Evolutionary conservation across 1,139 yeast species (phyloP).

Genomic region (Yamadazyma triangularis): DNA sequence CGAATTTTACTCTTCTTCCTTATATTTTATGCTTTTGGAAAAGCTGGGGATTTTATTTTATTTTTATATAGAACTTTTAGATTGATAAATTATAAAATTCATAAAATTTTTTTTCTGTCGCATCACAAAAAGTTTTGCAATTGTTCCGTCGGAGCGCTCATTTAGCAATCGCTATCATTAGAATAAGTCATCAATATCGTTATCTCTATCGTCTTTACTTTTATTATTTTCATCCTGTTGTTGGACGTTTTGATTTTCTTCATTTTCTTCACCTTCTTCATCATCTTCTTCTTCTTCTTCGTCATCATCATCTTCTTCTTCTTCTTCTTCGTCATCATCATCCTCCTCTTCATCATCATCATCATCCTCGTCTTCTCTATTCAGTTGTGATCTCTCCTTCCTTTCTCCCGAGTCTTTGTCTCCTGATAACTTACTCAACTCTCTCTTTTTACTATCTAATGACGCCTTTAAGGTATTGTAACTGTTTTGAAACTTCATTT

Average conservation of each 20-base stretch:
- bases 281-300: constrained; percentile 16
- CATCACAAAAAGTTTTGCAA: too few species aligned
- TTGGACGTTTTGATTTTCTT: constrained; percentile 16
- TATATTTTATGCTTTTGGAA: too few species aligned
- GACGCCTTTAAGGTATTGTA: constrained; percentile 77
- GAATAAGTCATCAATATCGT: constrained; percentile 35
- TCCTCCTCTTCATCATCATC: constrained; percentile 25
- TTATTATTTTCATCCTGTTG: constrained; percentile 26
- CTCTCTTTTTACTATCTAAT: constrained; percentile 74
- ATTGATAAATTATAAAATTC: too few species aligned
- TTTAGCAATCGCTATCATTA: too few species aligned
- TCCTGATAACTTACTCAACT: constrained; percentile 41
- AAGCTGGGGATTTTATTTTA: too few species aligned
- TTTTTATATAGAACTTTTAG: too few species aligned
- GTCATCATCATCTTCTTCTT: constrained; percentile 15
- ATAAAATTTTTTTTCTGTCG: too few species aligned
- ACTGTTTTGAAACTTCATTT: constrained; percentile 80
- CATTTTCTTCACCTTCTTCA: constrained; percentile 26
- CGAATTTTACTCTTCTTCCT: too few species aligned
- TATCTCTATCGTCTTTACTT: constrained; percentile 34
- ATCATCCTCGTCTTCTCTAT: constrained; percentile 24
- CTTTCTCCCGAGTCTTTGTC: constrained; percentile 24
- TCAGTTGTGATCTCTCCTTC: too few species aligned
- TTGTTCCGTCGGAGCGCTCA: too few species aligned
- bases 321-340: constrained; percentile 14